Conservation (phyloP, 306 rosid genomes). For the Urtica urens region DNA sequence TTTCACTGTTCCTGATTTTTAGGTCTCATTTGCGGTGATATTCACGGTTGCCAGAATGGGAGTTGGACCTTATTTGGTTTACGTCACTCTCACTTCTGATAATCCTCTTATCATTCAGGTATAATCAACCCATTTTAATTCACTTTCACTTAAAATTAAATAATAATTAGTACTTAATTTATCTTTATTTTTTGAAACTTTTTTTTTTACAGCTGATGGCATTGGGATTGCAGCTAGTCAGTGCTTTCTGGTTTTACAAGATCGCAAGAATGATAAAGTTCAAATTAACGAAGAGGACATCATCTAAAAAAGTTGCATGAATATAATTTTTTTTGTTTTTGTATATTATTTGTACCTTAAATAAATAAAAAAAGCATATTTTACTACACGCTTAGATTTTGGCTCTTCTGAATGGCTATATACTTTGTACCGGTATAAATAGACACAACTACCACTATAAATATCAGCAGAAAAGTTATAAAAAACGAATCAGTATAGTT, state of each 20-base stretch:
- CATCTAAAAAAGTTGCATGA: constrained; percentile 9
- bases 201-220: constrained; percentile 51
- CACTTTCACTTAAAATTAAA: not conserved
- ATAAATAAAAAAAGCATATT: no score
- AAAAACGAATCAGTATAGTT: no score
- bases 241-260: constrained; percentile 91
- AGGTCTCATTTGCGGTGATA: constrained; percentile 66
- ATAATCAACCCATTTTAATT: not conserved
- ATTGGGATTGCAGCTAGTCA: constrained; percentile 65
- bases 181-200: not conserved
- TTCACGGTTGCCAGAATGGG: constrained; percentile 74
- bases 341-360: no score
- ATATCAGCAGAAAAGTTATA: no score
- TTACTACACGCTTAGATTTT: no score
- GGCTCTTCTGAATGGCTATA: no score
- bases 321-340: no score
- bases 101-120: constrained; percentile 79
- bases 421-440: no score
- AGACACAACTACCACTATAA: no score
- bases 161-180: not conserved
- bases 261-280: constrained; percentile 56
- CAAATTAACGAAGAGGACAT: constrained; percentile 39
- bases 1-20: not conserved
- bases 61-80: constrained; percentile 56
- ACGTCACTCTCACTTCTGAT: constrained; percentile 38